phyloP scores from a whole-genome alignment of 75 land plant genomes.

The Pseudotsuga menziesii region DNA sequence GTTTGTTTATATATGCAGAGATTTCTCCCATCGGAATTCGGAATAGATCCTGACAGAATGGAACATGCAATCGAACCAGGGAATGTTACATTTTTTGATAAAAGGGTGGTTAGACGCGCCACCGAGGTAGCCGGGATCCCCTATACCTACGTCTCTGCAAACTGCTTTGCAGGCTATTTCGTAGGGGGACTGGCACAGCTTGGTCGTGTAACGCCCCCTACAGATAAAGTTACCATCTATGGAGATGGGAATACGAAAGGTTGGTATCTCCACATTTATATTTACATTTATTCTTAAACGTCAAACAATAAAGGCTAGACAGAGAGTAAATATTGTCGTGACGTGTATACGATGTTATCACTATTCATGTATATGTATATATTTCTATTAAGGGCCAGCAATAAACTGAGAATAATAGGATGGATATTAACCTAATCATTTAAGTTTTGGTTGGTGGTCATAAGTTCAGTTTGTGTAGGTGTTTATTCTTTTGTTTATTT shows the following conservation, averaged over 20 bases:
- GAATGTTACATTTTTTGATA: conserved; percentile 14
- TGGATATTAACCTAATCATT: too few species aligned
- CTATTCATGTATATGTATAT: too few species aligned
- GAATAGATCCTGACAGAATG: conserved; percentile 29
- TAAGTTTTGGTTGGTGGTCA: too few species aligned
- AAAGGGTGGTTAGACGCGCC: conserved; percentile 17
- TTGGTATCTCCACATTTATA: not conserved
- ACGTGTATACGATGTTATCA: too few species aligned
- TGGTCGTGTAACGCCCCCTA: conserved; percentile 16
- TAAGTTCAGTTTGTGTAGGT: too few species aligned
- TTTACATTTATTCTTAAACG: not conserved
- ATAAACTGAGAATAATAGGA: too few species aligned
- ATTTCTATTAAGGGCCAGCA: too few species aligned
- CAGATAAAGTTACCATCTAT: conserved; percentile 17
- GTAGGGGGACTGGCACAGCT: conserved; percentile 28
- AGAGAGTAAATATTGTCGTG: too few species aligned
- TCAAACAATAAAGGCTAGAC: not conserved
- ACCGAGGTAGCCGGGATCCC: conserved; percentile 39
- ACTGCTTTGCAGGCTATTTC: conserved; percentile 21
- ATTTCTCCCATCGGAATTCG: conserved; percentile 52
- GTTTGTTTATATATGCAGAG: conserved; percentile 18
- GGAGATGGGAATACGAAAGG: conserved; percentile 44
- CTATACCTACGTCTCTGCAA: conserved; percentile 27
- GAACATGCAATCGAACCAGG: conserved; percentile 21
- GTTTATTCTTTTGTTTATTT: too few species aligned